Evolutionary conservation across 2,329 filamentous ascomycete genomes (phyloP), one percentile per base, ranked within the genome.

Genomic region (Zasmidium citrigriseum): DNA sequence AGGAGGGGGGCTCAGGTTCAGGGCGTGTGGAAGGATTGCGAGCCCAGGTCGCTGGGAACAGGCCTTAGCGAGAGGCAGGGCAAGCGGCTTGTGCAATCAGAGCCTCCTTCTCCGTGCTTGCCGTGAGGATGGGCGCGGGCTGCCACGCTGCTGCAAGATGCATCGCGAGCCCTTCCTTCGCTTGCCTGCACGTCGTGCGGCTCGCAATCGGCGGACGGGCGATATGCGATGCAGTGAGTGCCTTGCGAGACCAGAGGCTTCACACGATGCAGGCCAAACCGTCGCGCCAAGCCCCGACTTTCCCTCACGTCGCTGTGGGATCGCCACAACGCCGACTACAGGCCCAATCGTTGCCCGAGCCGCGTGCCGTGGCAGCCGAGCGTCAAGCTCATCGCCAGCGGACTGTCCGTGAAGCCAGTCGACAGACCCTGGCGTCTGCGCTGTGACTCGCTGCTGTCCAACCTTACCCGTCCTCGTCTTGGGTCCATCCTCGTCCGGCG

Each of bases 351-450:
- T 53, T 47, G 46, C 55, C 50, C 50, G 24, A 60, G 34, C 50
- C 53, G 41, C 55, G 57, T 62, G 59, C 62, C 62, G 62, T 64
- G 57, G 55, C 57, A 62, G 52, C 62, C 62, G 60, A 60, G 38
- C 49, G n/a, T 54, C 45, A 54, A 59, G 54, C 46, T 47, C 52
- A 55, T 38, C 14, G 10, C 44, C 44, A 48, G 1, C 48, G 57
- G 59, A 51, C 55, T 54, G 46, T 46, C 49, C 58, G 54, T 47
- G 18, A 22, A 52, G 27, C 21, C 54, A 27, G 41, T 46, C 25
- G n/a, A n/a, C 5, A 41, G 34, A 41, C 34, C 34, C 34, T 41
- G 34, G 16, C 34, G 34, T n/a, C 34, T 16, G 34, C 4, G 12
- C 18, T 41, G 12, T 41, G 12, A 41, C 34, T 46, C 52, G 16